Evolutionary conservation across 352 stramenopile species (phyloP).

Genomic region (Phytophthora cactorum): DNA sequence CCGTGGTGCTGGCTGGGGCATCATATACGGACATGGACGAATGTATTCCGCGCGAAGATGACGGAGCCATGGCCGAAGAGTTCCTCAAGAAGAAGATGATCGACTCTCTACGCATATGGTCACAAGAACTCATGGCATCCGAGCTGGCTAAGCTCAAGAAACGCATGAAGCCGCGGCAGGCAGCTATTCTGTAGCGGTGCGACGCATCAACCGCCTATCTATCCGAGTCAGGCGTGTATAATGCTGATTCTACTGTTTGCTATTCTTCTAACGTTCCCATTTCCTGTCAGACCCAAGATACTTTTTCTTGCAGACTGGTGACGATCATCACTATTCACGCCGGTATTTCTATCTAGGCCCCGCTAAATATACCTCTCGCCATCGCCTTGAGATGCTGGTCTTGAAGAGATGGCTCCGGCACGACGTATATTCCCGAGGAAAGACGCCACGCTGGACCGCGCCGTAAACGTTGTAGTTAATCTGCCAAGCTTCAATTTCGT

Average conservation of each 20-base stretch:
- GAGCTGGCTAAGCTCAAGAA: constrained; percentile 77
- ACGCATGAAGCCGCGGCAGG: constrained; percentile 66
- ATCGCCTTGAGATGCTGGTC: neutral
- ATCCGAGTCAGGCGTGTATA: neutral
- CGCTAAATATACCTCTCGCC: constrained; percentile 26
- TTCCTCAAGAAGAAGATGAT: constrained; percentile 84
- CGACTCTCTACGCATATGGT: constrained; percentile 69
- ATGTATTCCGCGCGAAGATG: constrained; percentile 28
- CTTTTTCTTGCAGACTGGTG: constrained; percentile 1
- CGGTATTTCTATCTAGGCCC: neutral
- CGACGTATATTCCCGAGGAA: constrained; percentile 20
- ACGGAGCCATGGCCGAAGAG: constrained; percentile 56
- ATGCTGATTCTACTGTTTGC: constrained; percentile 1
- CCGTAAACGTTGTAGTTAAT: constrained; percentile 37
- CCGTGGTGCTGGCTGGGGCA: constrained; percentile 19
- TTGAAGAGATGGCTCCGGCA: constrained; percentile 19
- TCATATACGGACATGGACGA: constrained; percentile 53
- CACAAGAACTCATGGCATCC: constrained; percentile 72
- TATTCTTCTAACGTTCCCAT: constrained; percentile 6
- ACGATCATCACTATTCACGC: neutral
- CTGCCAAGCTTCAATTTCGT: constrained; percentile 78
- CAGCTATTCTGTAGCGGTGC: constrained; percentile 50
- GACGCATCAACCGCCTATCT: neutral
- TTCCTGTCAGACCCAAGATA: constrained; percentile 3
- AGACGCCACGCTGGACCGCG: constrained; percentile 23